Evolutionary conservation across 1,284 basidiomycete species (phyloP).

Genomic region (Trichosporon faecale): DNA sequence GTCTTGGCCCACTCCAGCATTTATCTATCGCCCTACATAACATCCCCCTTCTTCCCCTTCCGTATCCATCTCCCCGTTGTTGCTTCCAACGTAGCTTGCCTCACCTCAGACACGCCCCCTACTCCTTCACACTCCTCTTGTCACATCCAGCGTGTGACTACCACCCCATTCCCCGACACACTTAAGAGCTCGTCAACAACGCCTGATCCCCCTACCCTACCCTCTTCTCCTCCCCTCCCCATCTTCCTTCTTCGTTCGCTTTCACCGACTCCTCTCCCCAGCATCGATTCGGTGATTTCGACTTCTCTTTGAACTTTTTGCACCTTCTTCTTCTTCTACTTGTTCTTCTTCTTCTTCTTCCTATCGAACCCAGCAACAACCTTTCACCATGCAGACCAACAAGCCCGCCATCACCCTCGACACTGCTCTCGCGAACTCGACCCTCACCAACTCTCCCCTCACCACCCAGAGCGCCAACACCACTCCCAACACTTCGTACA

Average conservation of each 20-base stretch:
- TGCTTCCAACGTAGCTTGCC: constrained; percentile 10
- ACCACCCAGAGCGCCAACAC: constrained; percentile 10
- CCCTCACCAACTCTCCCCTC: constrained; percentile 10
- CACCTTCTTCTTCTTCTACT: neutral
- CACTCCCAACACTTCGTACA: constrained; percentile 1
- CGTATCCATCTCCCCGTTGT: constrained; percentile 9
- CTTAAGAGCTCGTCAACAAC: constrained; percentile 4
- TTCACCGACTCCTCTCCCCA: neutral
- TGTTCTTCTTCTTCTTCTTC: neutral
- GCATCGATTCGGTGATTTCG: neutral
- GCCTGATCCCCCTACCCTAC: neutral
- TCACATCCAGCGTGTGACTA: constrained; percentile 1
- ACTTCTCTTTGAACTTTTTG: neutral
- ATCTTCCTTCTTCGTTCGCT: neutral
- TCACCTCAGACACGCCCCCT: neutral
- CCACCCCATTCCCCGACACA: neutral
- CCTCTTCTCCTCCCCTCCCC: neutral
- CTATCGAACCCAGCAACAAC: neutral
- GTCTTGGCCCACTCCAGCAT: constrained; percentile 9
- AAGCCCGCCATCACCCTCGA: constrained; percentile 16
- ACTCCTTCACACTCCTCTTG: neutral
- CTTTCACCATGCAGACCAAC: constrained; percentile 16
- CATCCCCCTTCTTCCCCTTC: constrained; percentile 7
- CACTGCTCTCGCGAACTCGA: constrained; percentile 12
- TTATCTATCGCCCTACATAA: constrained; percentile 11